Base-by-base conservation (phyloP, 2,329 filamentous ascomycete genomes). In the Fusarium coffeatum region DNA sequence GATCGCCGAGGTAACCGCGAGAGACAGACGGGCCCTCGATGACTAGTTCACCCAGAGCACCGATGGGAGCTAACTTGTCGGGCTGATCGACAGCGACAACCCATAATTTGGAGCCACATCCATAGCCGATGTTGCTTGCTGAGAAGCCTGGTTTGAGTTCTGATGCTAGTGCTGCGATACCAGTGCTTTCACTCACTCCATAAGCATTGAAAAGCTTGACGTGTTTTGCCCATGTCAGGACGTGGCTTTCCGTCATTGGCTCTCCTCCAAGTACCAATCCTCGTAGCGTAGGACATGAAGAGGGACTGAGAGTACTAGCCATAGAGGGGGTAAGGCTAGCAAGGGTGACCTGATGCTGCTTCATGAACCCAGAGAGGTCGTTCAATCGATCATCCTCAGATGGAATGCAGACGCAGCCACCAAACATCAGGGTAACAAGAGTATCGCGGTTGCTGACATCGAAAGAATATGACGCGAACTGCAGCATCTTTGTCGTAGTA, bases 131-230 rank as follows among this genome's bases (percentile, higher is more conserved):
- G 11, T 40, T 59, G 15, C 37, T 43, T 37, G 55, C 48, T 3
- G 55, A 54, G 8, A 23, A 22, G 8, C 40, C 37, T 28, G 55
- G 10, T 2, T 28, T 54, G 8, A 59, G 15, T 5, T 54, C n/a
- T 15, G 55, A 54, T 6, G 54, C 42, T 15, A 59, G 9, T 11
- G 40, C 28, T 9, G 55, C 55, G 10, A 59, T 54, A 12, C 55
- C 55, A 5, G 55, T 59, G 12, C 55, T 59, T 22, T 59, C 48
- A n/a, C 55, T 59, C 1, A 59, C 55, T 3, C 55, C 55, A 18
- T 59, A 59, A 13, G 55, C 55, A 13, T 59, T 59, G 22, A 34
- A 59, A 9, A 59, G 55, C 15, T 25, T n/a, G 5, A 59, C 48
- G 11, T 59, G 55, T 12, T 30, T 59, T 11, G 55, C n/a, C 55